A percentile compares a stretch with the other conserved stretches of the same genome.
phyloP scores from a whole-genome alignment of 495 filamentous ascomycete genomes.

The Mytilinidion resinicola region DNA sequence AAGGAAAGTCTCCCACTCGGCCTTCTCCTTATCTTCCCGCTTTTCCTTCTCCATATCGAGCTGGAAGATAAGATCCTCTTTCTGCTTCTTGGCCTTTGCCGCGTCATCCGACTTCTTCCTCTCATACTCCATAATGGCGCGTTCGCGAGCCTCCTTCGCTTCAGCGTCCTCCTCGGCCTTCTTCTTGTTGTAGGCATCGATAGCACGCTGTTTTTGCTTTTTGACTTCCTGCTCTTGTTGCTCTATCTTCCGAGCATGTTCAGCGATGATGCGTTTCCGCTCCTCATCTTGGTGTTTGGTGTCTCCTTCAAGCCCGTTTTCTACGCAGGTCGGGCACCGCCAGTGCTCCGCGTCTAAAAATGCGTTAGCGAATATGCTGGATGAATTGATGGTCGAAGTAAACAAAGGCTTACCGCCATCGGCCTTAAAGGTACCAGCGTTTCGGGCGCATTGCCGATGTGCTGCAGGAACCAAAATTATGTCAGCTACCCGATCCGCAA shows the following conservation, averaged over 20 bases:
- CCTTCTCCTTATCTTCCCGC: constrained; percentile 31
- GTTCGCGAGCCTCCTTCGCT: constrained; percentile 23
- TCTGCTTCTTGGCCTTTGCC: constrained; percentile 31
- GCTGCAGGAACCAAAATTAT: constrained; percentile 50
- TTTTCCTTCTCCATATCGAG: constrained; percentile 31
- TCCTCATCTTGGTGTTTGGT: constrained; percentile 30
- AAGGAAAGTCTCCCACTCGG: background rate
- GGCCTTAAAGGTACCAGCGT: constrained; percentile 62
- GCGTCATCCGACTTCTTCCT: constrained; percentile 21
- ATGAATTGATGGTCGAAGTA: background rate
- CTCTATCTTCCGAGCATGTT: constrained; percentile 20
- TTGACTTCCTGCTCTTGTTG: constrained; percentile 17
- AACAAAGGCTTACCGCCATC: constrained; percentile 55
- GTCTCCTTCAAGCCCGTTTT: constrained; percentile 52
- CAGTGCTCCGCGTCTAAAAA: constrained; percentile 56
- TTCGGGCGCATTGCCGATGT: constrained; percentile 88
- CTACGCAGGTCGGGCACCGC: constrained; percentile 73
- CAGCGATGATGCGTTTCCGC: constrained; percentile 19
- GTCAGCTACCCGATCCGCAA: constrained; percentile 30
- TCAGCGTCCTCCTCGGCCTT: constrained; percentile 25
- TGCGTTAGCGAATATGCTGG: constrained; percentile 11
- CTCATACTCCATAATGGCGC: constrained; percentile 25
- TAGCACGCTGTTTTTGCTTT: constrained; percentile 18
- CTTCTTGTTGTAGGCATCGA: constrained; percentile 23
- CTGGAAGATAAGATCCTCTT: constrained; percentile 16